phyloP scores from a whole-genome alignment of 805 yeast species.

The Groenewaldozyma salmanticensis region DNA sequence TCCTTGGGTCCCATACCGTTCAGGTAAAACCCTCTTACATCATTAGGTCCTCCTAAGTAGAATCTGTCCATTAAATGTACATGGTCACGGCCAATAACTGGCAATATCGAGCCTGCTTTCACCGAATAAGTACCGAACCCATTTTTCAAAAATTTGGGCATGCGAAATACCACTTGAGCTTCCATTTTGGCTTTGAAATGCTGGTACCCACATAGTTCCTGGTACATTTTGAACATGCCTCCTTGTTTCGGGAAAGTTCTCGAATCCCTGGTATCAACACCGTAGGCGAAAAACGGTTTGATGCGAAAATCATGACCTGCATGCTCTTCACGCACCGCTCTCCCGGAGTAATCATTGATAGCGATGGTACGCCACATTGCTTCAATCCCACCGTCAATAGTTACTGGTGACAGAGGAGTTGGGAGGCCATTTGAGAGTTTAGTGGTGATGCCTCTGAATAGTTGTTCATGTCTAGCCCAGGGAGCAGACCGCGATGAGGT shows the following conservation, averaged over 20 bases:
- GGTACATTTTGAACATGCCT: slow-evolving; percentile 28
- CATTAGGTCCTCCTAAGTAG: slow-evolving; percentile 70
- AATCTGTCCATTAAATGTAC: slow-evolving; percentile 71
- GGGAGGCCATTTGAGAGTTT: slow-evolving; percentile 25
- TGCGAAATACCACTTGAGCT: no score
- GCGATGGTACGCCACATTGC: slow-evolving; percentile 47
- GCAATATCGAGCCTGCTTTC: slow-evolving; percentile 7
- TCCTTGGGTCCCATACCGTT: slow-evolving; percentile 61
- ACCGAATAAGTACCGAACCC: slow-evolving; percentile 1
- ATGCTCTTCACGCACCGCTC: slow-evolving; percentile 41
- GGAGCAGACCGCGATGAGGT: slow-evolving; percentile 41
- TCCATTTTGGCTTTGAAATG: slow-evolving; percentile 9
- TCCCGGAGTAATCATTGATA: slow-evolving; percentile 38
- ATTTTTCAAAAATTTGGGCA: slow-evolving; percentile 4
- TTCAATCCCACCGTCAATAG: slow-evolving; percentile 46
- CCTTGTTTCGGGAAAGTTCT: slow-evolving; percentile 39
- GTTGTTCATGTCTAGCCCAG: slow-evolving; percentile 48
- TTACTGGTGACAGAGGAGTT: no score
- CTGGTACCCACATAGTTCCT: slow-evolving; percentile 32
- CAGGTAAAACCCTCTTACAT: slow-evolving; percentile 57
- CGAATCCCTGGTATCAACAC: neutral
- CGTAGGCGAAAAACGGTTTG: neutral
- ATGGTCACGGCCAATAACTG: neutral
- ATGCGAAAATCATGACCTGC: slow-evolving; percentile 42
- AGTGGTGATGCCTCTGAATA: slow-evolving; percentile 34